A percentile compares a stretch with the other conserved stretches of the same genome.
Conservation (phyloP, 352 stramenopile genomes). For the Phytophthora crassamura region DNA sequence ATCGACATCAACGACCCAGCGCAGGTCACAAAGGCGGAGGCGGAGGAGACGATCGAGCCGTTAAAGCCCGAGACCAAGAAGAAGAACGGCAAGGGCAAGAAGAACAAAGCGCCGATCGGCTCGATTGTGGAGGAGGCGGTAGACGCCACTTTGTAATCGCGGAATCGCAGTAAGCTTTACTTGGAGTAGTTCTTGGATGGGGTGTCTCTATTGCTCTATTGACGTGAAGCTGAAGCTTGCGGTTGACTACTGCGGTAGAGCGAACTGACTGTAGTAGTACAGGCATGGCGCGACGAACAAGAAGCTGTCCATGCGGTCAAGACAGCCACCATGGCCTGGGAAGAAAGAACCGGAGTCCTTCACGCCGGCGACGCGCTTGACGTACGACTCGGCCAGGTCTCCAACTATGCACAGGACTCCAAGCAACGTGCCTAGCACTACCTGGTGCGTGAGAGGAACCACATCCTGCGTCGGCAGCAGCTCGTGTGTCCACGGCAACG, state of each 20-base stretch:
- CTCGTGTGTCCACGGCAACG: slow-evolving; percentile 30
- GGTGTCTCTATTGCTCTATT: slow-evolving; percentile 15
- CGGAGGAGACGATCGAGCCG: slow-evolving; percentile 18
- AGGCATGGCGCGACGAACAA: slow-evolving; percentile 71
- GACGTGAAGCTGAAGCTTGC: not conserved
- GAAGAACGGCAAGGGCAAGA: slow-evolving; percentile 30
- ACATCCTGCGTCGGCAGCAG: slow-evolving; percentile 37
- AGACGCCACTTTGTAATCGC: slow-evolving; percentile 54
- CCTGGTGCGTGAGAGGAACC: slow-evolving; percentile 44
- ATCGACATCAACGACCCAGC: slow-evolving; percentile 46
- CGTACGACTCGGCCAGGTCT: slow-evolving; percentile 70
- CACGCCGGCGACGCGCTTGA: slow-evolving; percentile 73
- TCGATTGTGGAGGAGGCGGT: slow-evolving; percentile 65
- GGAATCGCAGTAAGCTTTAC: slow-evolving; percentile 15
- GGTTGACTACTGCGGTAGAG: slow-evolving; percentile 15
- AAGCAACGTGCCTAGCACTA: slow-evolving; percentile 51
- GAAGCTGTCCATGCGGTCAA: slow-evolving; percentile 85
- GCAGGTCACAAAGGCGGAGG: slow-evolving; percentile 23
- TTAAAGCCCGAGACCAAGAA: slow-evolving; percentile 19
- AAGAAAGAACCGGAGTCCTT: slow-evolving; percentile 82
- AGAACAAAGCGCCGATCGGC: slow-evolving; percentile 35
- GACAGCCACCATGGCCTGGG: slow-evolving; percentile 75
- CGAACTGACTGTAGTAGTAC: slow-evolving; percentile 57
- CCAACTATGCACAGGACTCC: slow-evolving; percentile 69
- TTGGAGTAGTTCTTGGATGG: not conserved